phyloP scores from a whole-genome alignment of 129 eudicot species.

The Saussurea involucrata region DNA sequence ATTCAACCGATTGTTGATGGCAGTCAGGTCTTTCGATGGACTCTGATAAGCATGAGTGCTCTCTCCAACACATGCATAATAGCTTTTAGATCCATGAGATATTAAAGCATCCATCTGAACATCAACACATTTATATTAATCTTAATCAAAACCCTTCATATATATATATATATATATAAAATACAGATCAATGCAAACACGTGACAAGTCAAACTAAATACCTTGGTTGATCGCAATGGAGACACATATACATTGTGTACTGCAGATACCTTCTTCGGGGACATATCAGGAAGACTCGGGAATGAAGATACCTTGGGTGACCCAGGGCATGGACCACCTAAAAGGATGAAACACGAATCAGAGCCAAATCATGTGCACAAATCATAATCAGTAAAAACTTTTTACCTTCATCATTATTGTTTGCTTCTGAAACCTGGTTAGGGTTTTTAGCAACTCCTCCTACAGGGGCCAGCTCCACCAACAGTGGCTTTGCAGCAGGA shows the following conservation, averaged over 20 bases:
- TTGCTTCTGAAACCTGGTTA: conserved; percentile 46
- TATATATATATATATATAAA: neutral
- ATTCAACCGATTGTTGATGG: conserved; percentile 86
- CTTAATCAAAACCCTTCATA: neutral
- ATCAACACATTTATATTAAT: neutral
- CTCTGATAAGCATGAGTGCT: conserved; percentile 98
- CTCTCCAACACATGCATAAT: conserved; percentile 97
- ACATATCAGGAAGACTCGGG: conserved; percentile 98
- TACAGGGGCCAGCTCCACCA: conserved; percentile 71
- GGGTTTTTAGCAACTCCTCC: conserved; percentile 43
- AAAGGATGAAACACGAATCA: neutral
- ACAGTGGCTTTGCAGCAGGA: conserved; percentile 79
- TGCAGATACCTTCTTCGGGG: conserved; percentile 93
- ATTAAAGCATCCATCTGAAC: conserved; percentile 93
- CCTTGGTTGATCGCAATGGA: conserved; percentile 91
- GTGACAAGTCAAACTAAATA: conserved; percentile 11
- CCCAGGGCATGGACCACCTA: conserved; percentile 82
- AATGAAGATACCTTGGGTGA: conserved; percentile 81
- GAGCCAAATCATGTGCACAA: neutral
- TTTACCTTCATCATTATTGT: conserved; percentile 50
- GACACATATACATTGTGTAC: conserved; percentile 91
- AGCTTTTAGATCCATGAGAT: conserved; percentile 87
- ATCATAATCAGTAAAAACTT: conserved; percentile 1
- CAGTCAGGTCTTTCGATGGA: conserved; percentile 90
- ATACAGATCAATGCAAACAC: neutral